Conservation (phyloP, 2,329 filamentous ascomycete genomes). For the Alternaria brassicae region DNA sequence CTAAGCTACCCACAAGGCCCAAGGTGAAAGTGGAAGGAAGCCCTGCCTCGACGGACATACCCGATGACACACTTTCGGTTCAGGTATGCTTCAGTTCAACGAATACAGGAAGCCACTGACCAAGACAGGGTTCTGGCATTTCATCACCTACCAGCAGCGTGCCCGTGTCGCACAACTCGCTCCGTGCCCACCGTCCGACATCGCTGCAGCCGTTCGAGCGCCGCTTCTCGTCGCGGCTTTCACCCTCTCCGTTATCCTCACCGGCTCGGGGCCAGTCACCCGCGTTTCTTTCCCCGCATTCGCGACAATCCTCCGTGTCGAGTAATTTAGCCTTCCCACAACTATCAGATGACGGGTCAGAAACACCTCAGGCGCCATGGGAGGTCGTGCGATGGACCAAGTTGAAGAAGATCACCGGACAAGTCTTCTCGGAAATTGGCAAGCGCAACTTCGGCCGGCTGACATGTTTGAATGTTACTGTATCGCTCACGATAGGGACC, state of each 20-base stretch:
- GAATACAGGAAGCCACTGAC: slow-evolving; percentile 17
- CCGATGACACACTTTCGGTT: slow-evolving; percentile 84
- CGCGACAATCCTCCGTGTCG: slow-evolving; percentile 78
- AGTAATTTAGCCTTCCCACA: slow-evolving; percentile 70
- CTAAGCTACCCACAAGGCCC: slow-evolving; percentile 28
- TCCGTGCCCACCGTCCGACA: slow-evolving; percentile 76
- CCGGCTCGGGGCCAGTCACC: slow-evolving; percentile 74
- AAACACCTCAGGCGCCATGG: slow-evolving; percentile 82
- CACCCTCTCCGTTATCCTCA: slow-evolving; percentile 65
- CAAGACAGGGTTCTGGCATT: slow-evolving; percentile 58
- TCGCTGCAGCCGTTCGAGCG: slow-evolving; percentile 93
- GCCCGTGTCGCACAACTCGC: slow-evolving; percentile 71
- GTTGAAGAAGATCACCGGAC: slow-evolving; percentile 83
- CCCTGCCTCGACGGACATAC: slow-evolving; percentile 74
- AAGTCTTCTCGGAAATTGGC: slow-evolving; percentile 91
- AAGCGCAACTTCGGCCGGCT: slow-evolving; percentile 91
- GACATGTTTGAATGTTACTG: slow-evolving; percentile 87
- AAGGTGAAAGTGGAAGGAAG: slow-evolving; percentile 58
- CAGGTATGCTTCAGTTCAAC: slow-evolving; percentile 64
- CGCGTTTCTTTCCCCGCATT: slow-evolving; percentile 77
- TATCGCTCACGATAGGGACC: slow-evolving; percentile 88
- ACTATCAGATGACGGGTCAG: slow-evolving; percentile 59
- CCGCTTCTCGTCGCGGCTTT: slow-evolving; percentile 86
- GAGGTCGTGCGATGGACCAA: slow-evolving; percentile 97
- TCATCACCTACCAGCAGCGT: slow-evolving; percentile 77